Percentiles rank a stretch among this genome's conserved stretches.
Evolutionary conservation across 2,329 filamentous ascomycete species (phyloP).

Genomic region (Beauveria rudraprayagi): DNA sequence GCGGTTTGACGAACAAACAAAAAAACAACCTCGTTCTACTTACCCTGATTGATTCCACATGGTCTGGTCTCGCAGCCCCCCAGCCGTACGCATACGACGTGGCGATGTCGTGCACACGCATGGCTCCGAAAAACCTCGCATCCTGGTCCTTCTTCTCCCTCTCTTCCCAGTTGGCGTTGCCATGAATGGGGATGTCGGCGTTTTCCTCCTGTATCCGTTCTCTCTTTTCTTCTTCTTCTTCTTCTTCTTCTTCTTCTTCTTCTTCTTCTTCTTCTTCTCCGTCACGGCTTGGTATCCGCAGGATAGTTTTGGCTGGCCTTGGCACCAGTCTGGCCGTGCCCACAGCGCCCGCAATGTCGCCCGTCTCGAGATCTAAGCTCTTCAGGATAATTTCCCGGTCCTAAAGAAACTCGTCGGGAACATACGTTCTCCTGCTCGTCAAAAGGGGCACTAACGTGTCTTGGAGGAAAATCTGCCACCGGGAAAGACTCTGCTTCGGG

Average conservation of each 20-base stretch:
- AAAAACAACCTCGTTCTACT: neutral
- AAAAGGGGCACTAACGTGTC: neutral
- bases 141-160: neutral
- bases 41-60: neutral
- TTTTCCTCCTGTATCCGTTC: no score
- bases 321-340: neutral
- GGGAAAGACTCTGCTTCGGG: no score
- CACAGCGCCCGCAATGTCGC: neutral
- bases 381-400: neutral
- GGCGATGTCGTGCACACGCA: neutral
- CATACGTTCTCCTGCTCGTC: neutral
- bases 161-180: neutral
- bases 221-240: no score
- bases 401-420: neutral
- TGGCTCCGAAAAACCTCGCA: neutral
- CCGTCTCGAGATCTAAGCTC: neutral
- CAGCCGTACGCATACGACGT: neutral
- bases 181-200: neutral
- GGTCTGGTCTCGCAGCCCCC: rapidly evolving
- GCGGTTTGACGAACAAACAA: neutral
- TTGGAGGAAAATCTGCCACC: neutral
- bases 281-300: neutral
- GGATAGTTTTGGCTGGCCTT: neutral
- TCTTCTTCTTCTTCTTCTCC: no score
- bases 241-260: no score